Base-by-base conservation (phyloP, 371 early-diverging fungal genomes). In the Mucor irregularis region DNA sequence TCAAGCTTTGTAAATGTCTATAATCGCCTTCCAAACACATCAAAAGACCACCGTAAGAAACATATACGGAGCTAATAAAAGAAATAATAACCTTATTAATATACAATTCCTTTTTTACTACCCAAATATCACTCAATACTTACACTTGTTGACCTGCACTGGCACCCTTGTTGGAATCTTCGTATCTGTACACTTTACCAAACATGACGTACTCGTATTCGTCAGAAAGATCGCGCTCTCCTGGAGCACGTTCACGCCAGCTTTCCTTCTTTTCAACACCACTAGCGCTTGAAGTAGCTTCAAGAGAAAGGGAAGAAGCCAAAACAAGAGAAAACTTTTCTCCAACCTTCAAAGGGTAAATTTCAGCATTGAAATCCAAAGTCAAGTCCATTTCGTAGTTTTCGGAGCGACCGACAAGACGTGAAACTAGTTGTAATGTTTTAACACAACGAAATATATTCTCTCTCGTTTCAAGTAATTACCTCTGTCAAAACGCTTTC, bases 181-280 rank as follows among this genome's bases (percentile, higher is more conserved):
- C 96, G 66, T 86, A 95, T 72, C 93, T 86, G 80, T 93, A 98
- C 19, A 95, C 91, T 71, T 93, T 92, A 48, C 98, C 98, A 69
- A 88, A 90, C 96, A 96, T 96, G 22, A 98, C 97, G 69, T 98
- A 98, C 37, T 98, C 97, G 71, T 90, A 98, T 42, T 94, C 93
- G 49, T 97, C 97, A 7, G 93, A 92, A 64, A 97, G 67, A 44
- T 90, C 86, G 48, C 81, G 75, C 58, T 89, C 89, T 58, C 84
- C 71, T 49, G 78, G 76, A 58, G 82, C 76, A 70, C 81, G 77
- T 65, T 86, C 71, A 43, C 84, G 76, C 84, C 85, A 84, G 69
- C 76, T 78, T 62, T 82, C 83, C 42, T 76, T 71, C 40, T 76
- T 78, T 56, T 78, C 84, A 34, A 68, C 73, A 35, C 76, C 81